These are phyloP conservation scores for Pyrenochaeta sp. DNA, from an alignment of 2,329 filamentous ascomycete genomes.

Conservation along the genomic window DNA sequence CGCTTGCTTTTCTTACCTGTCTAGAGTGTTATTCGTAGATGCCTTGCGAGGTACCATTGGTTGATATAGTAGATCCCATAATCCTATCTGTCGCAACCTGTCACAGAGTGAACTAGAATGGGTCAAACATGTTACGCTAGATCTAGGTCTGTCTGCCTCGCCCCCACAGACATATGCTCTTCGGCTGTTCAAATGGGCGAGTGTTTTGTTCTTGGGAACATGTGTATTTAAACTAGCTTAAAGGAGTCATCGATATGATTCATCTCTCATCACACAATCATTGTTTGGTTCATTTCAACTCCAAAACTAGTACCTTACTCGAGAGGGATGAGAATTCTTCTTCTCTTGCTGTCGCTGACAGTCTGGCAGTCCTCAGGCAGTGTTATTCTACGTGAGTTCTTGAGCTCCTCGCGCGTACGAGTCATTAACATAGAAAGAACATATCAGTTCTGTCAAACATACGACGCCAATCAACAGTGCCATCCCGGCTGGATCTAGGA, in stretches of 20 bases:
- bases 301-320: not conserved
- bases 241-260: not conserved
- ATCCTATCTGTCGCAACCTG: not conserved
- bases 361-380: not conserved
- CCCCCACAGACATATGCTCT: too few relatives aligned
- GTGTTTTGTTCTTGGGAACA: too few relatives aligned
- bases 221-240: not conserved
- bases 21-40: not conserved
- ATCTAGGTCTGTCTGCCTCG: too few relatives aligned
- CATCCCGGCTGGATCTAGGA: not conserved
- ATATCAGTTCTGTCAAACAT: not conserved
- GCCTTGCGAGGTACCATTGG: not conserved
- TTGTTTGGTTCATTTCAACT: not conserved
- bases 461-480: not conserved
- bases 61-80: not conserved
- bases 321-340: not conserved
- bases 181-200: not conserved
- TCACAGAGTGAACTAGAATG: not conserved
- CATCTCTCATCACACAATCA: not conserved
- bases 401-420: not conserved
- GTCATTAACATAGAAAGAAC: not conserved
- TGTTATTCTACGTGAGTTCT: not conserved
- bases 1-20: not conserved
- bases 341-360: not conserved
- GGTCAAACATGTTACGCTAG: not conserved